Base-by-base conservation (phyloP, 2,329 filamentous ascomycete species). In the Diplodia sapinea region DNA sequence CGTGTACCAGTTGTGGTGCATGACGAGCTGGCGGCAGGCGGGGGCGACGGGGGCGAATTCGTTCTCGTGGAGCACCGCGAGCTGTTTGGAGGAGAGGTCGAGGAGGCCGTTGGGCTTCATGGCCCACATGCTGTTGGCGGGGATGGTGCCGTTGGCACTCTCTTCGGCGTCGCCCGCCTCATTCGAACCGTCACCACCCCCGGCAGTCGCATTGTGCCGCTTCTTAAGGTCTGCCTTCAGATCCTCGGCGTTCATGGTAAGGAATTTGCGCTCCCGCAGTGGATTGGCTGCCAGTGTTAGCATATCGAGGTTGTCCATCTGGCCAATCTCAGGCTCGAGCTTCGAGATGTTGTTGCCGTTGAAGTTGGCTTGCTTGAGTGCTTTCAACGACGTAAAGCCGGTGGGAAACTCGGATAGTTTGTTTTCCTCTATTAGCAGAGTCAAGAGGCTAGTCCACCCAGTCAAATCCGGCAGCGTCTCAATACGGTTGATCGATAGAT, bases 251-350 rank as follows among this genome's bases (percentile, higher is more conserved):
- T 86, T 86, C 80, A 96, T 91, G 0, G 87, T 90, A 15, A 94
- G 83, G 72, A 95, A 93, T 76, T 93, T 97, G 76, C 91, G 93
- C 76, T 97, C 93, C 15, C 91, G 86, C 15, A 99, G 82, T 0
- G 95, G 95, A 73, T 99, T 99, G n/a, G 93, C 93, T 52, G 89
- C 89, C 38, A 99, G 83, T 4, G 89, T 88, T 51, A 98, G 85
- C 75, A 89, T 89, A 23, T 88, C 85, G 11, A 99, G 81, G 54
- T 81, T 88, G 6, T 92, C 88, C 93, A 98, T 97, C 31, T 87
- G 82, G 5, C 90, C 91, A 68, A 98, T 87, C 70, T 88, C 89
- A 0, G 92, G 85, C 36, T 95, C 91, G 8, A 99, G 78, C 13
- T 87, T 82, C 2, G 87, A 88, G 57, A 99, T 88, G 70, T 95